Conservation (phyloP, 2,329 filamentous ascomycete species). For the Aspergillus neoniger region DNA sequence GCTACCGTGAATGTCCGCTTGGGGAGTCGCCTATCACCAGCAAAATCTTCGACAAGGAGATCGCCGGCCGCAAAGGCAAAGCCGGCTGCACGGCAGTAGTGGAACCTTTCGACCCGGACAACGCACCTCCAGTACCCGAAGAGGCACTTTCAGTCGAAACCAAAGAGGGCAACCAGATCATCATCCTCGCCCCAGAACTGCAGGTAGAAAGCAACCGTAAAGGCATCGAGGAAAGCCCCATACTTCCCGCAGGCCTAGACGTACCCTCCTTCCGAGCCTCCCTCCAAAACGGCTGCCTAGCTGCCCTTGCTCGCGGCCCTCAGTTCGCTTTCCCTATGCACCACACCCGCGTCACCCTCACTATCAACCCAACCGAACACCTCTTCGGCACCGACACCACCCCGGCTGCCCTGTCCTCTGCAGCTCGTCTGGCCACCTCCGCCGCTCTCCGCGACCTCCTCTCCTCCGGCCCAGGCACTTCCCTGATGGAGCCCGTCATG, state of each 20-base stretch:
- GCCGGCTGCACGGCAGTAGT: constrained; percentile 72
- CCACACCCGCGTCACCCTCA: constrained; percentile 69
- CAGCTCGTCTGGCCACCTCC: constrained; percentile 67
- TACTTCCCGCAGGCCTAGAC: constrained; percentile 58
- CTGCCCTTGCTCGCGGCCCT: constrained; percentile 82
- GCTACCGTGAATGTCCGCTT: constrained; percentile 83
- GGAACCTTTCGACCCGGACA: constrained; percentile 55
- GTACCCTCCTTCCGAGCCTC: constrained; percentile 52
- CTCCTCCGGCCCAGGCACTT: constrained; percentile 50
- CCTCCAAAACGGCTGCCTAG: constrained; percentile 76
- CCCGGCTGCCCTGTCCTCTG: constrained; percentile 68
- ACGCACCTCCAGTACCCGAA: constrained; percentile 15
- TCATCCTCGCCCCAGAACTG: constrained; percentile 56
- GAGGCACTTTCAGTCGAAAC: constrained; percentile 44
- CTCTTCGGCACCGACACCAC: constrained; percentile 68
- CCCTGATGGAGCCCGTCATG: constrained; percentile 92
- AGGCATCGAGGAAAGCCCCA: constrained; percentile 47
- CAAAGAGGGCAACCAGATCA: constrained; percentile 71
- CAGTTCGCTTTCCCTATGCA: constrained; percentile 78
- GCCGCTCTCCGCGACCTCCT: constrained; percentile 63
- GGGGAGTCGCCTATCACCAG: constrained; percentile 58
- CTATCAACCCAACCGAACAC: constrained; percentile 65
- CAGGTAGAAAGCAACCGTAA: constrained; percentile 39
- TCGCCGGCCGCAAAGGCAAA: constrained; percentile 77
- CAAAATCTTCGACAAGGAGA: constrained; percentile 72